A percentile compares a stretch with the other conserved stretches of the same genome.
phyloP scores from a whole-genome alignment of 2,329 filamentous ascomycete genomes.

The Phialophora chinensis region DNA sequence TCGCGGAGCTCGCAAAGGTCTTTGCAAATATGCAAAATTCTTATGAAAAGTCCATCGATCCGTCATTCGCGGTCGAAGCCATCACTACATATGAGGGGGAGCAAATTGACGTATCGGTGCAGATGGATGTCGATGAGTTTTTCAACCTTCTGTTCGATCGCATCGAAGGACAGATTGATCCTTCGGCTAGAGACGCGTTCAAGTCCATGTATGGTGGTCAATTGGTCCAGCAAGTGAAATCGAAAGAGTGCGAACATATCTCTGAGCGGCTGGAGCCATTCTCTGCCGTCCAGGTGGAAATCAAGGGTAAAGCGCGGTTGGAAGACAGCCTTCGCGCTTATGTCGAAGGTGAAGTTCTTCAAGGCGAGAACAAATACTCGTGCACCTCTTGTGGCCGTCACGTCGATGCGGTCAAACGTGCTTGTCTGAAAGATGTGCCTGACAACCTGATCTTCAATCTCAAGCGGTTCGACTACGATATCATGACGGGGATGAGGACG shows the following conservation, averaged over 20 bases:
- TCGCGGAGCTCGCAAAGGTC: conserved; percentile 77
- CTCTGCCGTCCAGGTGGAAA: conserved; percentile 93
- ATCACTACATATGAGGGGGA: conserved; percentile 84
- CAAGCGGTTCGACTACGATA: conserved; percentile 64
- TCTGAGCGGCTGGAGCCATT: conserved; percentile 90
- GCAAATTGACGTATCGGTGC: conserved; percentile 81
- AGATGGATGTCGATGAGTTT: conserved; percentile 99
- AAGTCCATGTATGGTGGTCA: conserved; percentile 88
- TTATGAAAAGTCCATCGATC: conserved; percentile 74
- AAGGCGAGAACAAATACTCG: conserved; percentile 98
- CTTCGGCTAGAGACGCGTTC: conserved; percentile 73
- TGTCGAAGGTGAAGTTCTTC: conserved; percentile 93
- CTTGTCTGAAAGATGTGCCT: conserved; percentile 89
- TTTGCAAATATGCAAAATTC: conserved; percentile 88
- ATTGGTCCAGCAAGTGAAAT: conserved; percentile 92
- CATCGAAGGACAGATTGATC: conserved; percentile 80
- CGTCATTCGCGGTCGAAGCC: conserved; percentile 71
- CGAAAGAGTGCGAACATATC: conserved; percentile 90
- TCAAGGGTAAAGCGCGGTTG: conserved; percentile 85
- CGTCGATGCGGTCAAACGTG: conserved; percentile 91
- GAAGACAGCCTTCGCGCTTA: conserved; percentile 92
- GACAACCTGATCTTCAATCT: conserved; percentile 95
- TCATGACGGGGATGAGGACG: conserved; percentile 72
- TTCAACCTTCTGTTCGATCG: conserved; percentile 92
- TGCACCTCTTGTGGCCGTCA: conserved; percentile 87